Evolutionary conservation across 176 grass and related monocot species (phyloP).

Genomic region (Saccharum officinarum): DNA sequence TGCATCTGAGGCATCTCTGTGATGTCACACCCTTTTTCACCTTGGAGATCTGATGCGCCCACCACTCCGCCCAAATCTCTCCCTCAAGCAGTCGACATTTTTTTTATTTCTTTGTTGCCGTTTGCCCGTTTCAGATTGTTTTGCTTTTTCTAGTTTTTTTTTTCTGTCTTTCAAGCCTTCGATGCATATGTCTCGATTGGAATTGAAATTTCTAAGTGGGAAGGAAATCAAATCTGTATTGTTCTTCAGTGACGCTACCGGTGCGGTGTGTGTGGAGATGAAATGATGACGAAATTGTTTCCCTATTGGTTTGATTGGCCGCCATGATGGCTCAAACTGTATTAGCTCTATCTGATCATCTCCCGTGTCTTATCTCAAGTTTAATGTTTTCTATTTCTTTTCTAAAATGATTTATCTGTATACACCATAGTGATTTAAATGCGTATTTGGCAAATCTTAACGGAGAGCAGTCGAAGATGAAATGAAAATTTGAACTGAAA

Average conservation of each 20-base stretch:
- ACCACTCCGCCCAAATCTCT: background rate
- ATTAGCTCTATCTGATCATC: slow-evolving; percentile 54
- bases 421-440: no score
- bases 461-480: no score
- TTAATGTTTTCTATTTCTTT: background rate
- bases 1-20: slow-evolving; percentile 51
- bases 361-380: background rate
- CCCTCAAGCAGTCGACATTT: background rate
- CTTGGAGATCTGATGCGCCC: slow-evolving; percentile 48
- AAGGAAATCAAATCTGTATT: background rate
- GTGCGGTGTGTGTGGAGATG: background rate
- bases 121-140: no score
- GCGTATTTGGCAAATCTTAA: no score
- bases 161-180: no score
- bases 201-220: background rate
- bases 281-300: slow-evolving; percentile 42
- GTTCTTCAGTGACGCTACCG: no score
- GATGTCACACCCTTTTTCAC: slow-evolving; percentile 57
- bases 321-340: slow-evolving; percentile 47
- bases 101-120: no score
- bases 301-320: slow-evolving; percentile 64
- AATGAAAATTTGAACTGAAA: no score
- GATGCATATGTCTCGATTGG: no score
- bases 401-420: no score
- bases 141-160: background rate